These are phyloP conservation scores for Nothopassalora personata DNA, from an alignment of 2,329 filamentous ascomycete species.

Conservation along the genomic window DNA sequence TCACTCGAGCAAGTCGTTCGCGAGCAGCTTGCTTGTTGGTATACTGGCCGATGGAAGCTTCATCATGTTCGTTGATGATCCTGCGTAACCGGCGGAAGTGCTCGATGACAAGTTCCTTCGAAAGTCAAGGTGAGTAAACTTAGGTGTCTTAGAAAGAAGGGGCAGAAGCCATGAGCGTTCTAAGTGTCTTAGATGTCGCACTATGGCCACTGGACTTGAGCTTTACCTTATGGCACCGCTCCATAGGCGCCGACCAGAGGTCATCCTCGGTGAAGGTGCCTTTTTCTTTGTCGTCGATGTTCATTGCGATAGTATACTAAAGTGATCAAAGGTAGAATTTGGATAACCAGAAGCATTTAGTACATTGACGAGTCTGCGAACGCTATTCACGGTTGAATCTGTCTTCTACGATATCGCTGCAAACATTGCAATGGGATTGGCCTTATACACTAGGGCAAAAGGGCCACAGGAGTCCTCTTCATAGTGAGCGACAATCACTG, in stretches of 20 bases:
- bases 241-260: slow-evolving; percentile 7
- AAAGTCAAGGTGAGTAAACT: too few relatives aligned
- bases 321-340: neutral
- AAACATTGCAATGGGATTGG: too few relatives aligned
- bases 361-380: too few relatives aligned
- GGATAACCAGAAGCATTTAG: neutral
- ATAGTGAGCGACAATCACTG: too few relatives aligned
- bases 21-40: slow-evolving; percentile 14
- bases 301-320: neutral
- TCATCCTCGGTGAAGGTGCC: neutral
- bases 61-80: slow-evolving; percentile 7
- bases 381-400: too few relatives aligned
- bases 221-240: slow-evolving; percentile 9
- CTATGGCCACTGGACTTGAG: too few relatives aligned
- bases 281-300: neutral
- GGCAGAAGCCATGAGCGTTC: too few relatives aligned
- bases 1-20: slow-evolving; percentile 17
- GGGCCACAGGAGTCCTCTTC: too few relatives aligned
- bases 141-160: too few relatives aligned
- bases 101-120: slow-evolving; percentile 6
- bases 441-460: too few relatives aligned
- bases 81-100: slow-evolving; percentile 9
- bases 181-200: too few relatives aligned
- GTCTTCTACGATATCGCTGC: too few relatives aligned
- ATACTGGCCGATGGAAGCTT: slow-evolving; percentile 5